These are phyloP conservation scores for Suillus decipiens DNA, from an alignment of 768 basidiomycete species.

Conservation along the genomic window DNA sequence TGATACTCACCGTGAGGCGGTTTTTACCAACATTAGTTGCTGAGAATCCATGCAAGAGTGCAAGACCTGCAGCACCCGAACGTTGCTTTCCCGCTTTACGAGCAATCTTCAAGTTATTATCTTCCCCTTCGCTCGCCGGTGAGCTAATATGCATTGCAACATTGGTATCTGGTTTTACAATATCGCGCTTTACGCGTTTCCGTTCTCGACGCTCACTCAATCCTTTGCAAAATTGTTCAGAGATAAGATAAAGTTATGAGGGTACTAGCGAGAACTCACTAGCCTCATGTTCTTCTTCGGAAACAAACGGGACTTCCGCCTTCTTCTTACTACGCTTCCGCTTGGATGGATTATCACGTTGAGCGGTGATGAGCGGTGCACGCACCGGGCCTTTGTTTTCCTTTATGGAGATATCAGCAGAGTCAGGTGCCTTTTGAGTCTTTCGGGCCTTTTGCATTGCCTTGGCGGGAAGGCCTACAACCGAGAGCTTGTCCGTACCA, in stretches of 20 bases:
- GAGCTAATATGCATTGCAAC: constrained; percentile 2
- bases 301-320: constrained; percentile 16
- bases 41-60: constrained; percentile 39
- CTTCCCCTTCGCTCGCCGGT: constrained; percentile 11
- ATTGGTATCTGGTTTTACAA: constrained; percentile 40
- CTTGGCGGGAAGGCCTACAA: neutral
- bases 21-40: constrained; percentile 39
- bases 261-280: constrained; percentile 30
- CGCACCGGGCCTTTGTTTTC: constrained; percentile 1
- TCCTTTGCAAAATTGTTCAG: constrained; percentile 40
- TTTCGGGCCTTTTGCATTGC: constrained; percentile 11
- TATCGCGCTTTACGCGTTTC: constrained; percentile 58
- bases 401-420: neutral
- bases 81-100: constrained; percentile 25
- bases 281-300: constrained; percentile 38
- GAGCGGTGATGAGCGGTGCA: neutral
- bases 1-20: constrained; percentile 35
- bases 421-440: constrained; percentile 8
- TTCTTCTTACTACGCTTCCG: constrained; percentile 24
- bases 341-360: constrained; percentile 16
- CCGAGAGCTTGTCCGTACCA: neutral
- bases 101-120: constrained; percentile 14
- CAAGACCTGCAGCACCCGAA: constrained; percentile 27
- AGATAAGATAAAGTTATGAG: neutral
- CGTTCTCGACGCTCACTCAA: constrained; percentile 65